phyloP scores from a whole-genome alignment of 306 rosid genomes.

The Cucurbita maxima region DNA sequence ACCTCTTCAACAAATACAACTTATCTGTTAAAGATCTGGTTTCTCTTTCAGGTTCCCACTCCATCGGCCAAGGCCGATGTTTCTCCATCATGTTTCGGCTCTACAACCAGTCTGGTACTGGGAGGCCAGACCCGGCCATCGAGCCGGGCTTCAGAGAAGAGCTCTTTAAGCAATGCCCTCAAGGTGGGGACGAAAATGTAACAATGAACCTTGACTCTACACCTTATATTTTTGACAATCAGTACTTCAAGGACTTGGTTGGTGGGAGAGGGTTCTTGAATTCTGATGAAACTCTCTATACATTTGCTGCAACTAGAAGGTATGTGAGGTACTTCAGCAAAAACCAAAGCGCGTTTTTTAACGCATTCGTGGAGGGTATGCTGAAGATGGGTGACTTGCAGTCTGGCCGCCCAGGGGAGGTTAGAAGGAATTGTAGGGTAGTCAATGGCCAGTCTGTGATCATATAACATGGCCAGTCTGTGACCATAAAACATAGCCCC shows the following conservation, averaged over 20 bases:
- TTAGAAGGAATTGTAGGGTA: slow-evolving; percentile 60
- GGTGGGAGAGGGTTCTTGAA: slow-evolving; percentile 65
- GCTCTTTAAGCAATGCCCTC: slow-evolving; percentile 45
- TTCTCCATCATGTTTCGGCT: slow-evolving; percentile 85
- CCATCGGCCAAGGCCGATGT: slow-evolving; percentile 70
- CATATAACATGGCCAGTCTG: not conserved
- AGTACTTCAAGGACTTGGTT: slow-evolving; percentile 78
- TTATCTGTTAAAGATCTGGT: slow-evolving; percentile 51
- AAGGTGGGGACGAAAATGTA: slow-evolving; percentile 46
- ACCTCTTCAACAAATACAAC: slow-evolving; percentile 32
- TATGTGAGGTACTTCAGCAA: slow-evolving; percentile 33
- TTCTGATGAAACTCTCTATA: slow-evolving; percentile 69
- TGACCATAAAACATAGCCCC: not conserved
- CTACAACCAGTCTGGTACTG: slow-evolving; percentile 69
- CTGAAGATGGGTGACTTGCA: slow-evolving; percentile 72
- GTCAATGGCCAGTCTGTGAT: slow-evolving; percentile 18
- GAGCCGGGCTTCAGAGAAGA: slow-evolving; percentile 33
- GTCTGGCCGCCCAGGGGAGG: slow-evolving; percentile 49
- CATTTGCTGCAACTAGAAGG: slow-evolving; percentile 23
- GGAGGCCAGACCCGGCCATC: slow-evolving; percentile 58
- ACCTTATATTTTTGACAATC: slow-evolving; percentile 59
- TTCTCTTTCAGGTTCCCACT: slow-evolving; percentile 83
- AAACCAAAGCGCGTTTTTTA: slow-evolving; percentile 30
- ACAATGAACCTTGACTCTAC: slow-evolving; percentile 72
- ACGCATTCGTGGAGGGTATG: slow-evolving; percentile 63